phyloP scores from a whole-genome alignment of 2,329 filamentous ascomycete species.

The Periconia digitata region DNA sequence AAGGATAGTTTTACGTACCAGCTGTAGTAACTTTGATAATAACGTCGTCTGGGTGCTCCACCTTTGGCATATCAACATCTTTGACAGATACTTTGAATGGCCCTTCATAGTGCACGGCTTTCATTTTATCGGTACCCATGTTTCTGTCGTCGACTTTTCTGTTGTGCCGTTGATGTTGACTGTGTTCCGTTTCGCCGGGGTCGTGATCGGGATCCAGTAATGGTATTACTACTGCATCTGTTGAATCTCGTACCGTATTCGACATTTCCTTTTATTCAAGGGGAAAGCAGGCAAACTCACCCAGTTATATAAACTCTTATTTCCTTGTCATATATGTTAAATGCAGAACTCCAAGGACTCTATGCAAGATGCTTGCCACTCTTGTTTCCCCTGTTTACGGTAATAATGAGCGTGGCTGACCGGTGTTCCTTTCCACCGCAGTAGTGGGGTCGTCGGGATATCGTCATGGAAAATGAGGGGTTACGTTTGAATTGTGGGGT shows the following conservation, averaged over 20 bases:
- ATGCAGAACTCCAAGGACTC: no score
- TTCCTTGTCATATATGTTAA: no score
- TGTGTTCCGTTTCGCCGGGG: conserved; percentile 5
- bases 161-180: background rate
- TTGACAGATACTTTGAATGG: conserved; percentile 65
- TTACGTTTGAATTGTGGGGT: no score
- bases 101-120: conserved; percentile 64
- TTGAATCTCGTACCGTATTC: background rate
- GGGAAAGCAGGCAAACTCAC: no score
- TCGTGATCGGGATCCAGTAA: conserved; percentile 14
- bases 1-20: conserved; percentile 35
- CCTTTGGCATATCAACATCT: conserved; percentile 59
- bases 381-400: no score
- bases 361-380: no score
- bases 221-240: conserved; percentile 7
- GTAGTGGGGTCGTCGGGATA: no score
- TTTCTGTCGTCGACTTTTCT: background rate
- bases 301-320: no score
- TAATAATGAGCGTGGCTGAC: no score
- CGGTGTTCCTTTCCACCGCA: no score
- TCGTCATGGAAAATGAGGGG: no score
- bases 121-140: conserved; percentile 51
- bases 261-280: no score
- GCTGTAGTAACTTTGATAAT: conserved; percentile 68
- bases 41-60: conserved; percentile 66